These are phyloP conservation scores for Pseudogymnoascus sp. DNA, from an alignment of 2,329 filamentous ascomycete species.

Conservation along the genomic window DNA sequence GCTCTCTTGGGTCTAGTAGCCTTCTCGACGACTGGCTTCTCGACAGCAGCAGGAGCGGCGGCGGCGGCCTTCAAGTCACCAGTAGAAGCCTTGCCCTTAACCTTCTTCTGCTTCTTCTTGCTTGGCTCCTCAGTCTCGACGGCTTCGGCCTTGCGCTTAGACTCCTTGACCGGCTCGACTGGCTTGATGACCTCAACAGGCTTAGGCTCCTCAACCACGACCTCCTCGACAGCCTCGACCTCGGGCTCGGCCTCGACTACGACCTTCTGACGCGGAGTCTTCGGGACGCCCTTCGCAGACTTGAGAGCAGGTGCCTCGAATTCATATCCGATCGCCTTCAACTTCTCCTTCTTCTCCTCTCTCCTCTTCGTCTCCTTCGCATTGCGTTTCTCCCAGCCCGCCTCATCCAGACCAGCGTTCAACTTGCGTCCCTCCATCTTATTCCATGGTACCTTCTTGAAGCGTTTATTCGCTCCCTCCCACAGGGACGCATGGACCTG, in stretches of 20 bases:
- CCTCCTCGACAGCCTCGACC: slow-evolving; percentile 16
- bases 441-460: slow-evolving; percentile 82
- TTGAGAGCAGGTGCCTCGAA: slow-evolving; percentile 70
- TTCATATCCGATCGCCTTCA: slow-evolving; percentile 78
- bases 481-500: slow-evolving; percentile 74
- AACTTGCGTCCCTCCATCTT: slow-evolving; percentile 73
- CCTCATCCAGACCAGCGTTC: slow-evolving; percentile 63
- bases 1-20: slow-evolving; percentile 21
- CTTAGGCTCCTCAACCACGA: slow-evolving; percentile 26
- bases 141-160: slow-evolving; percentile 26
- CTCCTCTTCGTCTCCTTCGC: slow-evolving; percentile 66
- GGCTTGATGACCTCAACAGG: slow-evolving; percentile 8
- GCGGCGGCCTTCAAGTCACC: slow-evolving; percentile 11
- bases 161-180: slow-evolving; percentile 24
- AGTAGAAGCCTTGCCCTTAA: slow-evolving; percentile 17
- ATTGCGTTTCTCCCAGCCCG: slow-evolving; percentile 72
- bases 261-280: slow-evolving; percentile 28
- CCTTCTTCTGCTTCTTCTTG: slow-evolving; percentile 17
- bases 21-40: slow-evolving; percentile 31
- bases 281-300: slow-evolving; percentile 46
- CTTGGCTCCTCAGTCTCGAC: neutral
- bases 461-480: slow-evolving; percentile 84
- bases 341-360: slow-evolving; percentile 59
- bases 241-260: slow-evolving; percentile 22
- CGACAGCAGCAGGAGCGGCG: slow-evolving; percentile 20